Conservation (phyloP, 768 basidiomycete species). For the Erythrobasidium yunnanense region DNA sequence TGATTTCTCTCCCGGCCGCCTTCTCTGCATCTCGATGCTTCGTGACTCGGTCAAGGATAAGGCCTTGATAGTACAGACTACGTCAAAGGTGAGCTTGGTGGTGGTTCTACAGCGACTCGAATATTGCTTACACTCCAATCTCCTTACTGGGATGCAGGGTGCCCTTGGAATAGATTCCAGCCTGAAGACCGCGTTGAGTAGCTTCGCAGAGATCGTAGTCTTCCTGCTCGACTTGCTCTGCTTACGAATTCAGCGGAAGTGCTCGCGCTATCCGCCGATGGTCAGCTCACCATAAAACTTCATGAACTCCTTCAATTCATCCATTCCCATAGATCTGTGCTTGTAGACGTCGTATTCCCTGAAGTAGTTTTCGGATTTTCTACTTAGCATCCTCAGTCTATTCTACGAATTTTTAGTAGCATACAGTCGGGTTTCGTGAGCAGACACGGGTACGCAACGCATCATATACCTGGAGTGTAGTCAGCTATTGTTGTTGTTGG, state of each 20-base stretch:
- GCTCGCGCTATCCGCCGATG: neutral
- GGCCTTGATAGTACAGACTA: neutral
- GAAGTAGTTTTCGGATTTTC: no score
- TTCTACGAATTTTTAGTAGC: no score
- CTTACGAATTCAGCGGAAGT: neutral
- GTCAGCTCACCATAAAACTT: neutral
- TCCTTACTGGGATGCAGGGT: neutral
- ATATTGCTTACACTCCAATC: neutral
- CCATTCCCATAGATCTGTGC: neutral
- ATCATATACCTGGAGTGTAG: constrained; percentile 11
- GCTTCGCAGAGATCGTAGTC: constrained; percentile 20
- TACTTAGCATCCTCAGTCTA: no score
- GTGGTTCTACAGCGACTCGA: no score
- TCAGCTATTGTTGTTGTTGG: neutral
- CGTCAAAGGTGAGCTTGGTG: neutral
- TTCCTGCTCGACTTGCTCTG: constrained; percentile 29
- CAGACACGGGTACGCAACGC: neutral
- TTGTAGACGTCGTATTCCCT: constrained; percentile 26
- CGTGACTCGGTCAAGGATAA: neutral
- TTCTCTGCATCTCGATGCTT: neutral
- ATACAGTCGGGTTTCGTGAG: constrained; percentile 3
- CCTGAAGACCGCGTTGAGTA: constrained; percentile 21
- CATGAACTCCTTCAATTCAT: constrained; percentile 23
- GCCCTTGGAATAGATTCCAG: constrained; percentile 17
- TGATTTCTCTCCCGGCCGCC: neutral